These are phyloP conservation scores for Geotrichum siamense DNA, from an alignment of 1,139 yeast species.

Conservation along the genomic window DNA sequence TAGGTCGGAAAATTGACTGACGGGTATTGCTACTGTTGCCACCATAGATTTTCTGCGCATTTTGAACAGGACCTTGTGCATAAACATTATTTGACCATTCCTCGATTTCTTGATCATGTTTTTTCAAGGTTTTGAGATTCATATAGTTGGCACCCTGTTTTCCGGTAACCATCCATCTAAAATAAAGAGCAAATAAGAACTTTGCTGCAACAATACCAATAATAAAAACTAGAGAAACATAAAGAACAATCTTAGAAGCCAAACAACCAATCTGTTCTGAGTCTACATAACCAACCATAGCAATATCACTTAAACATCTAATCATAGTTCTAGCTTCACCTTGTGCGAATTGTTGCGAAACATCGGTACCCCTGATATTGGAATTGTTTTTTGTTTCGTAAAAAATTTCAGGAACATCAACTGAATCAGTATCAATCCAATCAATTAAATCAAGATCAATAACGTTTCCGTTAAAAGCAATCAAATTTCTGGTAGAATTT, in stretches of 20 bases:
- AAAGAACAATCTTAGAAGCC: slow-evolving; percentile 77
- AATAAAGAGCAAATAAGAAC: slow-evolving; percentile 81
- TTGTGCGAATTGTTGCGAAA: slow-evolving; percentile 67
- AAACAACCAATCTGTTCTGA: slow-evolving; percentile 93
- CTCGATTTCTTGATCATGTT: slow-evolving; percentile 59
- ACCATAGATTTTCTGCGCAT: slow-evolving; percentile 33
- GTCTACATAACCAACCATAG: slow-evolving; percentile 84
- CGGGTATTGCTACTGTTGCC: slow-evolving; percentile 35
- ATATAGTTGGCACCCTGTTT: slow-evolving; percentile 70
- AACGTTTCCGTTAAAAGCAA: slow-evolving; percentile 83
- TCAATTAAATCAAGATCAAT: slow-evolving; percentile 68
- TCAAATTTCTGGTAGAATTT: slow-evolving; percentile 64
- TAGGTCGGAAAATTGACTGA: slow-evolving; percentile 23
- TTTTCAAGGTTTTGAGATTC: slow-evolving; percentile 46
- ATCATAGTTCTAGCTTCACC: slow-evolving; percentile 65
- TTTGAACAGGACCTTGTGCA: slow-evolving; percentile 48
- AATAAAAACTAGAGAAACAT: slow-evolving; percentile 75
- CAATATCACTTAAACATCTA: slow-evolving; percentile 77
- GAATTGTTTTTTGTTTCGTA: slow-evolving; percentile 52
- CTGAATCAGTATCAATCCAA: slow-evolving; percentile 64
- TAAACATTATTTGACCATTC: slow-evolving; percentile 62
- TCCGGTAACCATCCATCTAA: slow-evolving; percentile 72
- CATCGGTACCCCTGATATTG: slow-evolving; percentile 65
- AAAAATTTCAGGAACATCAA: slow-evolving; percentile 67
- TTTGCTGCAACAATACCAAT: slow-evolving; percentile 69